Conservation (phyloP, 208 protist species). For the Angomonas deanei region DNA sequence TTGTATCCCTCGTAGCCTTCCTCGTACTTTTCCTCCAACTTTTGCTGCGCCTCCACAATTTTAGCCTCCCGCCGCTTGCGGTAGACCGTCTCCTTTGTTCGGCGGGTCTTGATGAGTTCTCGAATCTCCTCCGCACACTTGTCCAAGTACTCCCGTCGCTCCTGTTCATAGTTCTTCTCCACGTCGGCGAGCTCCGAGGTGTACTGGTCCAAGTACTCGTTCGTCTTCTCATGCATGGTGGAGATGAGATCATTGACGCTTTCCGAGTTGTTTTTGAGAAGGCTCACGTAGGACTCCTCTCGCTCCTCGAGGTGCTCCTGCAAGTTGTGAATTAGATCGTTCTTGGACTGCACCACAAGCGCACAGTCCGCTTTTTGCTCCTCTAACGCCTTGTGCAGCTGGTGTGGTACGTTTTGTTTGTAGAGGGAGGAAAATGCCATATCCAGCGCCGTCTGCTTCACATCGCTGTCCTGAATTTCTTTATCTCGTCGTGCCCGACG, state of each 20-base stretch:
- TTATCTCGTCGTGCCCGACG: conserved; percentile 31
- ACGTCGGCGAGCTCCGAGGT: conserved; percentile 76
- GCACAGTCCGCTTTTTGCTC: conserved; percentile 73
- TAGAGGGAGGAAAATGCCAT: conserved; percentile 89
- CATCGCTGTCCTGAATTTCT: conserved; percentile 51
- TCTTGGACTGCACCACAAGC: conserved; percentile 77
- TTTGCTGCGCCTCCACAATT: conserved; percentile 74
- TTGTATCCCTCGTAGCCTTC: conserved; percentile 83
- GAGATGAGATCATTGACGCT: conserved; percentile 80
- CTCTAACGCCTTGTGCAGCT: conserved; percentile 74
- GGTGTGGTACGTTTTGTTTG: conserved; percentile 74
- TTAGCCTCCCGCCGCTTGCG: conserved; percentile 72
- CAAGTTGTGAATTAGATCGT: conserved; percentile 82
- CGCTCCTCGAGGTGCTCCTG: conserved; percentile 73
- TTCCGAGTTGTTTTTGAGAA: conserved; percentile 69
- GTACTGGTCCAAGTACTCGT: conserved; percentile 73
- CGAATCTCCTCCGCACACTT: conserved; percentile 76
- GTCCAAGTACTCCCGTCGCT: conserved; percentile 74
- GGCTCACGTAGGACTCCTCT: conserved; percentile 90
- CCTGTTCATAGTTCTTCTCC: conserved; percentile 82
- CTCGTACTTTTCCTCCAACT: conserved; percentile 75
- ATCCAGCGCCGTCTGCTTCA: conserved; percentile 59
- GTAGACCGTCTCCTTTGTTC: conserved; percentile 87
- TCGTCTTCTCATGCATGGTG: conserved; percentile 83
- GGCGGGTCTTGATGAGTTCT: conserved; percentile 82